Percentiles rank a stretch among this genome's conserved stretches.
These are phyloP conservation scores for Penicillium sp. DNA, from an alignment of 2,329 filamentous ascomycete genomes.

Conservation along the genomic window DNA sequence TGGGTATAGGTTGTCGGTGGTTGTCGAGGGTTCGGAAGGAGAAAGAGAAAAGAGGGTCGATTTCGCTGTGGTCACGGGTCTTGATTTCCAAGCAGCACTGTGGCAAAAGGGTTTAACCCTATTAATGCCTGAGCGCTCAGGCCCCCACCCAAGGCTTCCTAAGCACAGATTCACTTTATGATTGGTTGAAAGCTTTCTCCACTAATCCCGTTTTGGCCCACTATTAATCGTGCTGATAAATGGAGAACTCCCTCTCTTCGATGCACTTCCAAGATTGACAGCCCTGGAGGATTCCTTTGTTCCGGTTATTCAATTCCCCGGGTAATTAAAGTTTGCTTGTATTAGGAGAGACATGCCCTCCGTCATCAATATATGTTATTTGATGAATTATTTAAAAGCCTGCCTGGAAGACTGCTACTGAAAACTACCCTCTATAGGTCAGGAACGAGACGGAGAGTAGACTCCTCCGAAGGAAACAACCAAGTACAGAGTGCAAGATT, in stretches of 20 bases:
- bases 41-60: slow-evolving; percentile 25
- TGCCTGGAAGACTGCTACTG: background rate
- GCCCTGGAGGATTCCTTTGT: background rate
- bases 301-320: background rate
- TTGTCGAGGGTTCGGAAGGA: slow-evolving; percentile 37
- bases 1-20: slow-evolving; percentile 37
- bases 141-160: background rate
- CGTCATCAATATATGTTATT: background rate
- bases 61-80: slow-evolving; percentile 27
- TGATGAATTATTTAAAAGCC: background rate
- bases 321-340: background rate
- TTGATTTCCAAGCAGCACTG: slow-evolving; percentile 46
- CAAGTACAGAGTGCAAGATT: background rate
- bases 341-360: background rate
- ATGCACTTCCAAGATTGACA: background rate
- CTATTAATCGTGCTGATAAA: background rate
- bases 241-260: background rate
- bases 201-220: background rate
- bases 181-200: background rate
- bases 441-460: background rate
- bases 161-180: fast-evolving
- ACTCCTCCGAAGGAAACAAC: background rate
- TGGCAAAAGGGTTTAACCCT: slow-evolving; percentile 44
- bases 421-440: background rate
- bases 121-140: slow-evolving; percentile 4